Percentiles rank a stretch among this genome's conserved stretches.
phyloP scores from a whole-genome alignment of 257 asterid species.

The Marsdenia floribunda region DNA sequence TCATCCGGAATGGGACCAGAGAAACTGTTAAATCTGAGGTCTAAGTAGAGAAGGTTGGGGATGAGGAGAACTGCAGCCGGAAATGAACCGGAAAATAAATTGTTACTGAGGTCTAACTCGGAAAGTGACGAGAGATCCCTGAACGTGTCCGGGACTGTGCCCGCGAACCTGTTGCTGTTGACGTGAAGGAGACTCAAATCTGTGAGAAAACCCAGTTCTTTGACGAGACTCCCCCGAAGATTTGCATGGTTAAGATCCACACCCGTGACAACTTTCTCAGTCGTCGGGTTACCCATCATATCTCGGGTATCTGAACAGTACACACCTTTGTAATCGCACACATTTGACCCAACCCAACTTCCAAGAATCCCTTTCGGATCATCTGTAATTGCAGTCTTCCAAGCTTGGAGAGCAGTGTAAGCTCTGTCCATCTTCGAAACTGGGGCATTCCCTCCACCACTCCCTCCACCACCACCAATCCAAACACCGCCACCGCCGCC shows the following conservation, averaged over 20 bases:
- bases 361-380: constrained; percentile 52
- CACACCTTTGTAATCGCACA: constrained; percentile 66
- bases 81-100: constrained; percentile 59
- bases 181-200: constrained; percentile 62
- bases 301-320: constrained; percentile 55
- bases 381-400: constrained; percentile 75
- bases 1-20: constrained; percentile 62
- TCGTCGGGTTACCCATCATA: constrained; percentile 41
- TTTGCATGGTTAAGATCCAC: constrained; percentile 84
- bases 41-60: constrained; percentile 59
- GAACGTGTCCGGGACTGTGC: constrained; percentile 50
- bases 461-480: constrained; percentile 18
- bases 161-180: constrained; percentile 67
- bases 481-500: constrained; percentile 24
- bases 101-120: constrained; percentile 88
- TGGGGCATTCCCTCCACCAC: constrained; percentile 24
- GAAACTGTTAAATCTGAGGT: constrained; percentile 68
- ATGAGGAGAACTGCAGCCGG: constrained; percentile 45
- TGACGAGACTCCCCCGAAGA: constrained; percentile 53
- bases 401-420: constrained; percentile 71
- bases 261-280: constrained; percentile 42
- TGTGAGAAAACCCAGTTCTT: constrained; percentile 44
- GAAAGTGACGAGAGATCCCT: constrained; percentile 32
- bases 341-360: constrained; percentile 67
- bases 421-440: constrained; percentile 30